phyloP scores from a whole-genome alignment of 2,329 filamentous ascomycete genomes.

The Orbilia oligospora region DNA sequence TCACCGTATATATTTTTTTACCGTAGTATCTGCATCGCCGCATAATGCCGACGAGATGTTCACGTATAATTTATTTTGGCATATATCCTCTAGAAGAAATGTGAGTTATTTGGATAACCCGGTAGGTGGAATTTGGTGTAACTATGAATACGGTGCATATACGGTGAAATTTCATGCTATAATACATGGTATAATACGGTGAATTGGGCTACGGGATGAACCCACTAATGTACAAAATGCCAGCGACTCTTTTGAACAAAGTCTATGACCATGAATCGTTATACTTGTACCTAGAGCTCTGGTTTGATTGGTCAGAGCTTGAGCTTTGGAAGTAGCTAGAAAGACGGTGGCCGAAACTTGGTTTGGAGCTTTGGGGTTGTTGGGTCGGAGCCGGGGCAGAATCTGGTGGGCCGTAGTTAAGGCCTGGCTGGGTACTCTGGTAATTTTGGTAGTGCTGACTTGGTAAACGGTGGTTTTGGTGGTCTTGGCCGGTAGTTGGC shows the following conservation, averaged over 20 bases:
- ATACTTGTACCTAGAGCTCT: constrained; percentile 29
- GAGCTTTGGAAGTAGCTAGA: constrained; percentile 42
- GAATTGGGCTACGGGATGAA: background rate
- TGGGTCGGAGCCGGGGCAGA: background rate
- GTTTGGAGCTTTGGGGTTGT: constrained; percentile 4
- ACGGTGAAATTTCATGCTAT: constrained; percentile 15
- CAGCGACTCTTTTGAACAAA: background rate
- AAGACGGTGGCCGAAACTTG: constrained; percentile 27
- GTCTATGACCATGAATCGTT: constrained; percentile 11
- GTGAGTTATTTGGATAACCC: background rate
- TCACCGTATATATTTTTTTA: constrained; percentile 25
- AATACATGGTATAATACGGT: constrained; percentile 24
- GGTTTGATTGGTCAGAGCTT: constrained; percentile 11
- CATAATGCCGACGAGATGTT: background rate
- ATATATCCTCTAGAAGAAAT: background rate
- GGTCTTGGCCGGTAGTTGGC: constrained; percentile 21
- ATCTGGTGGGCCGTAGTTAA: constrained; percentile 1
- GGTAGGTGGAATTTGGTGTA: background rate
- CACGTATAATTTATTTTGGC: background rate
- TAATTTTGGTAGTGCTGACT: constrained; percentile 18
- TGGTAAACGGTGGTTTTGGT: background rate
- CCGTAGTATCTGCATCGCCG: background rate
- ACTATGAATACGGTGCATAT: background rate
- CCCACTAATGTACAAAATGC: background rate
- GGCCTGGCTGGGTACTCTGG: constrained; percentile 6